Base-by-base conservation (phyloP, 2,329 filamentous ascomycete species). In the Hypoxylon rubiginosum region DNA sequence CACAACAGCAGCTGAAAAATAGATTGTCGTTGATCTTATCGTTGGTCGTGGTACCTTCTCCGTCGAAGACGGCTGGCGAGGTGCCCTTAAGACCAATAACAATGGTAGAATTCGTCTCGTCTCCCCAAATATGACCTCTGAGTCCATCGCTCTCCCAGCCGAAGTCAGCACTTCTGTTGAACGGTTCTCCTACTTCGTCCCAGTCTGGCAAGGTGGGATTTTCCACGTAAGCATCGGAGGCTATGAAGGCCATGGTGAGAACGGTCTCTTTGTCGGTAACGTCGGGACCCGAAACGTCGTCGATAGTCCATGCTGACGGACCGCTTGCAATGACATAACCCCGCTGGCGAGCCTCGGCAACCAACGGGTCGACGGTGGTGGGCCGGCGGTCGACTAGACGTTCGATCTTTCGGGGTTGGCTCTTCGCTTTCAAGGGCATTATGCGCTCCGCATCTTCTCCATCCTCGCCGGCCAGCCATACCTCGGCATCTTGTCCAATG, bases 21-120 rank as follows among this genome's bases (percentile, higher is more conserved):
- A 99, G 85, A 77, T 99, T 99, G 80, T 99, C 96, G 78, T 98
- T 99, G 75, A 94, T 84, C 82, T 99, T 99, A 82, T 99, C 96
- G 72, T 97, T 97, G 26, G 94, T 97, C 0, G 95, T 98, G 1
- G 96, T 98, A 55, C 94, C 95, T 39, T 95, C 92, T n/a, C 96
- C 96, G 78, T 98, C 95, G 76, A 97, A 98, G 3, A 98, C 90
- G 11, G 96, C 95, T 1, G 91, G 88, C 1, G 91, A 92, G 0
- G 94, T 97, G 58, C 95, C 96, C 81, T 99, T 99, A 61, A 99
- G 81, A 4, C 93, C 94, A 69, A 98, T 96, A 45, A 98, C 90
- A 57, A 98, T 86, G 1, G 95, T 98, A 36, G 88, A 88, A 78
- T 98, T 97, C 41, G 82, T 87, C 73, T 94, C 88, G 74, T 98